phyloP scores from a whole-genome alignment of 768 basidiomycete genomes.

The Tylopilus sp. region DNA sequence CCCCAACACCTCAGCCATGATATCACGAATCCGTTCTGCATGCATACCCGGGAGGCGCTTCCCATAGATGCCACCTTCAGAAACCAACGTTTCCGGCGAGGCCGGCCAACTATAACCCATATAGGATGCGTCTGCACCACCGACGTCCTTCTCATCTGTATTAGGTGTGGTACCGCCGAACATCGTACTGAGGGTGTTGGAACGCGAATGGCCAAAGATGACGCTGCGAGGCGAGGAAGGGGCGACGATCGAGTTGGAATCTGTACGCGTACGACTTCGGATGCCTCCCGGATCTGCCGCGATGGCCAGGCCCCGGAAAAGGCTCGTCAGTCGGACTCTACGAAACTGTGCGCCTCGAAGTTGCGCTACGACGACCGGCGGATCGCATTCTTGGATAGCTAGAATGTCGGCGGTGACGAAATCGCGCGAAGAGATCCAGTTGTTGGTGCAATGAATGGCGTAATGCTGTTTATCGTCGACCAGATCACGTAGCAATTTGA shows the following conservation, averaged over 20 bases:
- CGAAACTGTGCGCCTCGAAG: slow-evolving; percentile 59
- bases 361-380: slow-evolving; percentile 48
- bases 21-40: slow-evolving; percentile 29
- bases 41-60: background rate
- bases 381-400: slow-evolving; percentile 40
- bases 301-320: slow-evolving; percentile 44
- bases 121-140: slow-evolving; percentile 1
- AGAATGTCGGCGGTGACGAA: slow-evolving; percentile 51
- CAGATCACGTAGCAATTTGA: slow-evolving; percentile 44
- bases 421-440: slow-evolving; percentile 41
- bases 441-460: slow-evolving; percentile 49
- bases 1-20: slow-evolving; percentile 48
- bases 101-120: slow-evolving; percentile 20
- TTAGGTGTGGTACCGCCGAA: slow-evolving; percentile 3
- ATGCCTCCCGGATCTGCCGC: slow-evolving; percentile 23
- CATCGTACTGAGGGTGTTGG: slow-evolving; percentile 20
- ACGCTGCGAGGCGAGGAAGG: slow-evolving; percentile 26
- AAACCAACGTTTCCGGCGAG: slow-evolving; percentile 41
- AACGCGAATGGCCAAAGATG: slow-evolving; percentile 29
- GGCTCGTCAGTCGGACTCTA: slow-evolving; percentile 46
- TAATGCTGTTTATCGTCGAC: slow-evolving; percentile 43
- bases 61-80: slow-evolving; percentile 22
- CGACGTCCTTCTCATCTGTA: slow-evolving; percentile 9
- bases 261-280: slow-evolving; percentile 18
- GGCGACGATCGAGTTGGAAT: slow-evolving; percentile 28